Evolutionary conservation across 257 asterid species (phyloP).

Genomic region (Solanum etuberosum): DNA sequence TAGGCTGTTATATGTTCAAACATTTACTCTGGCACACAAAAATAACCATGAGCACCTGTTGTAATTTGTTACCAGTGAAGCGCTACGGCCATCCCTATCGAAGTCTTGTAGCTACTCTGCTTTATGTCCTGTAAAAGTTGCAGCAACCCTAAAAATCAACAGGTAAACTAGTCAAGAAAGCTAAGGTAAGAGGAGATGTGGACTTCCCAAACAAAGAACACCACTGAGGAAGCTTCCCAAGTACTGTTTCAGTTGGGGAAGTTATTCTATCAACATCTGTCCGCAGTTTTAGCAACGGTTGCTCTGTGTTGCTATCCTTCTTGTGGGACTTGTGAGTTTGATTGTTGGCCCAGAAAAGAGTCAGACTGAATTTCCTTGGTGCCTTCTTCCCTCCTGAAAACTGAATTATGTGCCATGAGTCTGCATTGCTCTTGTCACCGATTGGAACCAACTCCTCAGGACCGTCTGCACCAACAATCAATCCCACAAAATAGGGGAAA

Average conservation of each 20-base stretch:
- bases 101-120: background rate
- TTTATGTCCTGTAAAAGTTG: background rate
- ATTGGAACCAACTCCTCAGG: slow-evolving; percentile 46
- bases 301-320: slow-evolving; percentile 6
- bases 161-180: slow-evolving; percentile 53
- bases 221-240: slow-evolving; percentile 72
- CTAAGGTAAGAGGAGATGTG: slow-evolving; percentile 58
- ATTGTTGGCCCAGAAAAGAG: slow-evolving; percentile 40
- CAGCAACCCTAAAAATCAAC: slow-evolving; percentile 20
- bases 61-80: background rate
- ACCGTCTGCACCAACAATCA: slow-evolving; percentile 23
- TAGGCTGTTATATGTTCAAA: background rate
- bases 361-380: slow-evolving; percentile 55
- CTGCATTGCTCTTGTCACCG: slow-evolving; percentile 41
- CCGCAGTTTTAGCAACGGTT: slow-evolving; percentile 44
- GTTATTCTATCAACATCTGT: slow-evolving; percentile 63
- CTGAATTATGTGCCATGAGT: slow-evolving; percentile 85
- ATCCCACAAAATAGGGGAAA: background rate
- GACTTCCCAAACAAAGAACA: slow-evolving; percentile 87
- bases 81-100: background rate
- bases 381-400: slow-evolving; percentile 77
- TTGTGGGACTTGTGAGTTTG: background rate
- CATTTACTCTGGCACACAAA: background rate
- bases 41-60: background rate
- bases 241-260: slow-evolving; percentile 30